A percentile compares a stretch with the other conserved stretches of the same genome.
These are phyloP conservation scores for Xerocomus brunneocitrinus DNA, from an alignment of 768 basidiomycete genomes.

Conservation along the genomic window DNA sequence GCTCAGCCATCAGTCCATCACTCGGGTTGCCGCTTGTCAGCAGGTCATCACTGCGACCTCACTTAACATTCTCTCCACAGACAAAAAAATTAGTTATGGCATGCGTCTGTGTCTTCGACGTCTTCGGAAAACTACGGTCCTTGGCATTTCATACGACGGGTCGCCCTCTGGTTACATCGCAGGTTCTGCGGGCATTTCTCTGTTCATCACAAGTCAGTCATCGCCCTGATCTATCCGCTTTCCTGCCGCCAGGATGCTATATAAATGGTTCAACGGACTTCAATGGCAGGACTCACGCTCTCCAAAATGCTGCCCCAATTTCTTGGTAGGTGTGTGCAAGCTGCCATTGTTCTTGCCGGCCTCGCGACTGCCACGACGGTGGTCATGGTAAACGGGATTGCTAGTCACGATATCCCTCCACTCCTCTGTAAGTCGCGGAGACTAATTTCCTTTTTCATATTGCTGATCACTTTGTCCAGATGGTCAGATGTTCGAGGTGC, in stretches of 20 bases:
- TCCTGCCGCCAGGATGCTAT: neutral
- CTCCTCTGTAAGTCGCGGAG: conserved; percentile 43
- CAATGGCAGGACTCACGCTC: neutral
- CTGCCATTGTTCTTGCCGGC: neutral
- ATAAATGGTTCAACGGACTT: neutral
- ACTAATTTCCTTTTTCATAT: neutral
- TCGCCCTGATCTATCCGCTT: conserved; percentile 1
- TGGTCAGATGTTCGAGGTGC: conserved; percentile 59
- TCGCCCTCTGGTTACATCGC: neutral
- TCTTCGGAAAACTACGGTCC: neutral
- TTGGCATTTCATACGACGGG: neutral
- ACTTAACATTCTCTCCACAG: too few relatives aligned
- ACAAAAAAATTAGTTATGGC: neutral
- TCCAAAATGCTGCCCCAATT: conserved; percentile 12
- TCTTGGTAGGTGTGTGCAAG: conserved; percentile 1
- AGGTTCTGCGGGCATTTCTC: neutral
- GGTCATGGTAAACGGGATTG: conserved; percentile 41
- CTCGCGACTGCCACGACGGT: conserved; percentile 20
- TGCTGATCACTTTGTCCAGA: conserved; percentile 28
- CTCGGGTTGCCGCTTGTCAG: too few relatives aligned
- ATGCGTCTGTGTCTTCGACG: neutral
- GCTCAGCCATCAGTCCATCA: too few relatives aligned
- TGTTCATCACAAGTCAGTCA: neutral
- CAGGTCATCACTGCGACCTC: too few relatives aligned
- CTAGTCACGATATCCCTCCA: conserved; percentile 49